phyloP scores from a whole-genome alignment of 2,329 filamentous ascomycete species.

The Microthyrium microscopicum region DNA sequence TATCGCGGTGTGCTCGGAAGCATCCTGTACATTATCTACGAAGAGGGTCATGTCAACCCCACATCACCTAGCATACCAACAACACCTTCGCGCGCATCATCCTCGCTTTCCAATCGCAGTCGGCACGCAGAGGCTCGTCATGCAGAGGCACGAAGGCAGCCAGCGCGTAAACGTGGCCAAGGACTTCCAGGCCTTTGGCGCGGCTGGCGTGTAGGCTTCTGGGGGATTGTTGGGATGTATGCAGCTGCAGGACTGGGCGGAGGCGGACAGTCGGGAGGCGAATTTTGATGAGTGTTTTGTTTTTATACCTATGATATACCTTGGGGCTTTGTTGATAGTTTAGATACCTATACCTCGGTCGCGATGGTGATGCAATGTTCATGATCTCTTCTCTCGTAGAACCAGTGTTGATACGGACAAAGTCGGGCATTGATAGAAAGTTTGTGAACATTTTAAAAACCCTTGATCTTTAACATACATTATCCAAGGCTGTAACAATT shows the following conservation, averaged over 20 bases:
- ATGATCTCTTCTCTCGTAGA: no score
- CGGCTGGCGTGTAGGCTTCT: slow-evolving; percentile 64
- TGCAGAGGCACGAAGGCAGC: slow-evolving; percentile 19
- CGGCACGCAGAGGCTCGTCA: no score
- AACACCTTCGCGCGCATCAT: no score
- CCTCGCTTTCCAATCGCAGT: no score
- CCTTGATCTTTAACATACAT: no score
- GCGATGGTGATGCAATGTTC: no score
- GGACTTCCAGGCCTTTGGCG: slow-evolving; percentile 53
- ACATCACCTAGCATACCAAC: slow-evolving; percentile 17
- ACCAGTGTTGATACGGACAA: no score
- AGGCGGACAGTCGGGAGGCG: slow-evolving; percentile 27
- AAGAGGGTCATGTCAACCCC: slow-evolving; percentile 46
- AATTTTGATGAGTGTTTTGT: slow-evolving; percentile 18
- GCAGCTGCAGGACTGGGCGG: slow-evolving; percentile 48
- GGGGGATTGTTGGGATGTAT: slow-evolving; percentile 61
- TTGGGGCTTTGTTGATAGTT: not conserved
- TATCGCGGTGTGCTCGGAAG: slow-evolving; percentile 84
- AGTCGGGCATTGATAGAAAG: no score
- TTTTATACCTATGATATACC: not conserved
- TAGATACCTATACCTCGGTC: no score
- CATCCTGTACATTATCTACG: slow-evolving; percentile 69
- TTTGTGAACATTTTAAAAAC: no score
- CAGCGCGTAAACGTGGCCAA: slow-evolving; percentile 44
- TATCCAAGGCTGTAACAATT: no score